Conservation (phyloP, 2,329 filamentous ascomycete species). For the Lithohypha guttulata region DNA sequence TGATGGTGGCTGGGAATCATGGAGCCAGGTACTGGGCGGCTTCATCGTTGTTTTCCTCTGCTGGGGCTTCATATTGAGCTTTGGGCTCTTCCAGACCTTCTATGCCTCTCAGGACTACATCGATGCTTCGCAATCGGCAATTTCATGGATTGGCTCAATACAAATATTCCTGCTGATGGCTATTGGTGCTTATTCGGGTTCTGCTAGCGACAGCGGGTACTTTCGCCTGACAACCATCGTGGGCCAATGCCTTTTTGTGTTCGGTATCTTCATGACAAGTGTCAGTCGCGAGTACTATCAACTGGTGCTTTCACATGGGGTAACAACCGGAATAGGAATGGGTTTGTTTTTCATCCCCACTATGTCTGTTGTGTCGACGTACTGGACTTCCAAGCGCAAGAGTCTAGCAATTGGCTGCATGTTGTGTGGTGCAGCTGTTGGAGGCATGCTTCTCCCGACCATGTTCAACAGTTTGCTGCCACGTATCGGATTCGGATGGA, state of each 20-base stretch:
- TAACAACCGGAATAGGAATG: conserved; percentile 47
- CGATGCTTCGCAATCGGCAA: conserved; percentile 26
- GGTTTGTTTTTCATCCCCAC: conserved; percentile 46
- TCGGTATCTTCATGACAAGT: conserved; percentile 43
- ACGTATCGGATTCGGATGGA: conserved; percentile 53
- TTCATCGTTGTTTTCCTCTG: conserved; percentile 28
- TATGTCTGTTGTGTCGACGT: conserved; percentile 48
- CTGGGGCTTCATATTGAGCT: conserved; percentile 23
- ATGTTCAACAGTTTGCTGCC: conserved; percentile 47
- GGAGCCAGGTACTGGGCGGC: conserved; percentile 26
- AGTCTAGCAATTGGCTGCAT: conserved; percentile 50
- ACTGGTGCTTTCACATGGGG: conserved; percentile 40
- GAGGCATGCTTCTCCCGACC: conserved; percentile 53
- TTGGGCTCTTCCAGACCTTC: conserved; percentile 23
- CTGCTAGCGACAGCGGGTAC: conserved; percentile 29
- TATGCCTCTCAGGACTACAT: conserved; percentile 22
- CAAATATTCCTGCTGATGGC: conserved; percentile 36
- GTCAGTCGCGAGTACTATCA: conserved; percentile 41
- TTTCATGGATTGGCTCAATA: conserved; percentile 43
- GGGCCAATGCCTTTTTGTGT: conserved; percentile 34
- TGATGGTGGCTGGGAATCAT: conserved; percentile 27
- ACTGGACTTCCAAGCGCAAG: conserved; percentile 46
- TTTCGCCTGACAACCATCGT: conserved; percentile 36
- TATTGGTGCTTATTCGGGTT: conserved; percentile 33
- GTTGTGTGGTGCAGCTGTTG: conserved; percentile 50